A percentile compares a stretch with the other conserved stretches of the same genome.
Conservation (phyloP, 768 basidiomycete genomes). For the Megacollybia marginata region DNA sequence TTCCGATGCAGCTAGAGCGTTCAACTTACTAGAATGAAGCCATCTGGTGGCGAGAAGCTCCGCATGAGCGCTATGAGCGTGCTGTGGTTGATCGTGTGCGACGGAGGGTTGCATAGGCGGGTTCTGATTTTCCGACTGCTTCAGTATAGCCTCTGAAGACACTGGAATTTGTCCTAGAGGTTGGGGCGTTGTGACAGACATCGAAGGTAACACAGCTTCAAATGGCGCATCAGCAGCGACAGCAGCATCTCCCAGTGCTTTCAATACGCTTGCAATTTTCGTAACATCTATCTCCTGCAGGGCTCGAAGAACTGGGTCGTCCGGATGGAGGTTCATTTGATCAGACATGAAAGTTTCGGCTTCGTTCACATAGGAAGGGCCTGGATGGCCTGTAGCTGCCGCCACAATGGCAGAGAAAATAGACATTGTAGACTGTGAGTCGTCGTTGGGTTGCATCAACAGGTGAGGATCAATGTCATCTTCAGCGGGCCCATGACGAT, state of each 20-base stretch:
- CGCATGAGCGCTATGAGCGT: constrained; percentile 49
- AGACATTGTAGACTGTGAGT: constrained; percentile 2
- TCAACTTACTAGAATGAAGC: constrained; percentile 62
- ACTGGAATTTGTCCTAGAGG: constrained; percentile 34
- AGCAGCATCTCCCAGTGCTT: constrained; percentile 54
- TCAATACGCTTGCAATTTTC: constrained; percentile 62
- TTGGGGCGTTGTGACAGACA: constrained; percentile 9
- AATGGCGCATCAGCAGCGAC: constrained; percentile 31
- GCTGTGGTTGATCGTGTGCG: constrained; percentile 30
- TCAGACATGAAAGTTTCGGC: neutral
- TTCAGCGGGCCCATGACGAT: neutral
- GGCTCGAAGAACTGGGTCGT: constrained; percentile 67
- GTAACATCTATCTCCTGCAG: constrained; percentile 68
- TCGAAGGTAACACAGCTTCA: constrained; percentile 10
- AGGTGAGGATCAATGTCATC: neutral
- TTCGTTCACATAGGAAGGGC: neutral
- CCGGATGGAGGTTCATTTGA: constrained; percentile 32
- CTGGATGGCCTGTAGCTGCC: constrained; percentile 4
- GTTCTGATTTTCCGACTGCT: constrained; percentile 23
- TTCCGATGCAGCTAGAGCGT: constrained; percentile 8
- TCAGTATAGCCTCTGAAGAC: constrained; percentile 34
- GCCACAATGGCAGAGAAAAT: constrained; percentile 8
- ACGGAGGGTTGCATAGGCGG: constrained; percentile 9
- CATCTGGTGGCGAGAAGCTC: constrained; percentile 72
- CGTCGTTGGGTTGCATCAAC: neutral